Evolutionary conservation across 208 protist species (phyloP), one percentile per base, ranked within the genome.

Genomic region (Wallacemonas rigidus): DNA sequence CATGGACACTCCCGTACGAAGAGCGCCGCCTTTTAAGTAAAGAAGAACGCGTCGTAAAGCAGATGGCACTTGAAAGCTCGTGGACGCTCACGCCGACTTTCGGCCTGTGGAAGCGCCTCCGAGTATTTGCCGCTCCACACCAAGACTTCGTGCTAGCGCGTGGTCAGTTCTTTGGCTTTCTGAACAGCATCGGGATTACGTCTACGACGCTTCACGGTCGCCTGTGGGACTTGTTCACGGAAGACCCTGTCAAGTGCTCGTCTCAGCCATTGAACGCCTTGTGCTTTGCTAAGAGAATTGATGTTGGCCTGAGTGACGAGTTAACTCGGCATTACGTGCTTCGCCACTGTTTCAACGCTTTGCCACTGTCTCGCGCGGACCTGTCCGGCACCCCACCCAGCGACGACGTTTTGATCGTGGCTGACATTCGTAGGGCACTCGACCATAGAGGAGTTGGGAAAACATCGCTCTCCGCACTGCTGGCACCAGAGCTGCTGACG

Each of bases 61-160:
- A 90, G 56, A 15, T 86, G 14, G 35, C 71, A 17, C 41, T 83
- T 1, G 85, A 90, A 43, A 56, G 75, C 17, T 61, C 77, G 48
- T 90, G 85, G 85, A 80, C 69, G n/a, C 57, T 53, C 2, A 76
- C 74, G 14, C 75, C 61, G n/a, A 67, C 85, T 54, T 73, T 81
- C 15, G 77, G 81, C 15, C 51, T 87, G 44, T 90, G 85, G 85
- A 55, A 67, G 36, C 60, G 53, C 45, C 64, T 90, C 41, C 63
- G 76, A 57, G 54, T 43, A 4, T 79, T 86, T 72, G 81, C 82
- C 43, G 71, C 67, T 47, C 85, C 85, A 44, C 60, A 73, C 11
- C 68, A 81, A 26, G 75, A 87, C 73, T 90, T 77, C 43, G 63
- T 65, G 17, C 51, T 87, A 50, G 60, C 71, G 14, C 68, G 70